phyloP scores from a whole-genome alignment of 106 monocot species.

The Allium cepa region DNA sequence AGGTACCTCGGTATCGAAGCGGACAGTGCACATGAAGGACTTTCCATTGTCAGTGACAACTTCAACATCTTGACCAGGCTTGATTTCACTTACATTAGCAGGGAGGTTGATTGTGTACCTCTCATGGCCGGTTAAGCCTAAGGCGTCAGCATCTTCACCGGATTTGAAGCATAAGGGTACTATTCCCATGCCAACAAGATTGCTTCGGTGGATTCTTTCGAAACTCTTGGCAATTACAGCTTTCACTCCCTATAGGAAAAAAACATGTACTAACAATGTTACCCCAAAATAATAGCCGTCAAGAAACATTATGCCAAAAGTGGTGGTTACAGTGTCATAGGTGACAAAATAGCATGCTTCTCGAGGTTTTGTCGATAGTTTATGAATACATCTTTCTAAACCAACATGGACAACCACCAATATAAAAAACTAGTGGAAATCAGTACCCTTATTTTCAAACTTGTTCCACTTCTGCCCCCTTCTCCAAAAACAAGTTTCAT shows the following conservation, averaged over 20 bases:
- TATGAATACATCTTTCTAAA: no score
- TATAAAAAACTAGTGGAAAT: no score
- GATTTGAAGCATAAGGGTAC: constrained; percentile 92
- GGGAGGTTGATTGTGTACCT: constrained; percentile 77
- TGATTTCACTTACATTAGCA: constrained; percentile 48
- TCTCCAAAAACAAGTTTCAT: no score
- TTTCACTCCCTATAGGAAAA: constrained; percentile 64
- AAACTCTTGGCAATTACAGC: constrained; percentile 96
- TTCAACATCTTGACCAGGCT: constrained; percentile 80
- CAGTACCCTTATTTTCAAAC: no score
- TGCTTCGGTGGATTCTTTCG: constrained; percentile 95
- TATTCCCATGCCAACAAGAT: constrained; percentile 93
- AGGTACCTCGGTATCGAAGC: constrained; percentile 95
- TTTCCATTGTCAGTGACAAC: constrained; percentile 69
- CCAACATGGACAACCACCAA: no score
- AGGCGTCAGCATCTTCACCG: constrained; percentile 77
- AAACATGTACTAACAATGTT: no score
- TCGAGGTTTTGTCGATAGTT: no score
- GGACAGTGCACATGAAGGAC: constrained; percentile 66
- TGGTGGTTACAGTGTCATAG: no score
- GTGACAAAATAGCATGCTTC: no score
- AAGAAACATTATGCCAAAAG: no score
- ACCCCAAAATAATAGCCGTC: no score
- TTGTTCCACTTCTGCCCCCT: no score
- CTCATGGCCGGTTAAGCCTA: constrained; percentile 86